Base-by-base conservation (phyloP, 2,329 filamentous ascomycete genomes). In the Passalora sequoiae region DNA sequence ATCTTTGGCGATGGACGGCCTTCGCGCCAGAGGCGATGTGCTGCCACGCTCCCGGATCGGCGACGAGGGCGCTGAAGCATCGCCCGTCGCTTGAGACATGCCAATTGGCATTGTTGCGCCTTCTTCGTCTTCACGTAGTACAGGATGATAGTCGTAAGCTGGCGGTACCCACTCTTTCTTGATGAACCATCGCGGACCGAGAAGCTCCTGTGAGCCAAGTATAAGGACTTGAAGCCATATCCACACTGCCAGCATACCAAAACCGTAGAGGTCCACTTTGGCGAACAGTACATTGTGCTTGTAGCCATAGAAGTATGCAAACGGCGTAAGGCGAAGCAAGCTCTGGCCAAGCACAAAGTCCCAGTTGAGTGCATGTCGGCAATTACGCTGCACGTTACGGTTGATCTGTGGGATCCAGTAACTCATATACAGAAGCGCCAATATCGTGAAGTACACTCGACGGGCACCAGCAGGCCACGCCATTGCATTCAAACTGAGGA, bases 91-190 rank as follows among this genome's bases (percentile, higher is more conserved):
- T 25, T 66, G 58, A 0, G 64, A 75, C 8, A 73, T 73, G 1
- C 89, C 88, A 45, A 95, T 86, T 0, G 89, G 89, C 50, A 95
- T 67, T 1, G 71, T 72, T 1, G 81, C 83, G 15, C 84, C 87
- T 13, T 85, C 80, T 69, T 95, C 84, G 50, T 94, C 89, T 58
- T 89, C 86, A 20, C 87, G 80, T 16, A 98, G 73, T 2, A 95
- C 75, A 0, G 89, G 91, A 63, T 98, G 91, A 63, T 98, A 98
- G 60, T 98, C 91, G 76, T 94, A 98, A 1, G 85, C 86, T 44
- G 75, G 73, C 3, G 78, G 78, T 4, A 75, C 76, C 79, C 79
- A 83, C 38, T 77, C 75, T 32, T 78, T 75, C 2, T 82, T 83
- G 1, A 97, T 69, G 42, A 89, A 88, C 68, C 92, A 91, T n/a